Evolutionary conservation across 129 eudicot genomes (phyloP).

Genomic region (Heracleum sosnowskyi): DNA sequence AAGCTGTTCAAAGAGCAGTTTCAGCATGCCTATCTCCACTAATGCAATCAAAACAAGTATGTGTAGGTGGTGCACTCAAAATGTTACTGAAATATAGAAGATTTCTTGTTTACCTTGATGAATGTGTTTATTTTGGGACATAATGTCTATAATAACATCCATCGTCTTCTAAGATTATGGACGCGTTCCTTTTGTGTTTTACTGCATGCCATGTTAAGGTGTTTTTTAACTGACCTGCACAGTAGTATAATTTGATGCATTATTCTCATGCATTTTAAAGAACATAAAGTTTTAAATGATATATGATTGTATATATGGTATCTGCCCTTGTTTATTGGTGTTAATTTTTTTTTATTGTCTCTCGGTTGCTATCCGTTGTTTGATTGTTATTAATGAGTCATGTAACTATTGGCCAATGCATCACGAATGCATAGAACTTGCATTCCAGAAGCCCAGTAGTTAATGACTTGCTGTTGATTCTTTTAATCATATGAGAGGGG

Average conservation of each 20-base stretch:
- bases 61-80: not conserved
- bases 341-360: not conserved
- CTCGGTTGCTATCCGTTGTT: not conserved
- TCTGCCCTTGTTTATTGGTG: not conserved
- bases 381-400: not conserved
- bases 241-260: not conserved
- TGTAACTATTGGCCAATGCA: not conserved
- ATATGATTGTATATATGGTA: not conserved
- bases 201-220: not conserved
- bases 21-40: conserved; percentile 90
- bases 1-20: conserved; percentile 99
- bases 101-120: not conserved
- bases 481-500: too few species aligned
- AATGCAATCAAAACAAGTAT: conserved; percentile 86
- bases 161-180: not conserved
- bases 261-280: not conserved
- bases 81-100: not conserved
- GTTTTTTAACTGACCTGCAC: not conserved
- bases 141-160: not conserved
- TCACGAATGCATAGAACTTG: not conserved
- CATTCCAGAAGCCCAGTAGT: not conserved
- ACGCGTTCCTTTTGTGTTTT: not conserved
- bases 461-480: not conserved
- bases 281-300: not conserved
- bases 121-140: not conserved